A percentile compares a stretch with the other conserved stretches of the same genome.
phyloP scores from a whole-genome alignment of 2,329 filamentous ascomycete genomes.

The Aspergillus sp. region DNA sequence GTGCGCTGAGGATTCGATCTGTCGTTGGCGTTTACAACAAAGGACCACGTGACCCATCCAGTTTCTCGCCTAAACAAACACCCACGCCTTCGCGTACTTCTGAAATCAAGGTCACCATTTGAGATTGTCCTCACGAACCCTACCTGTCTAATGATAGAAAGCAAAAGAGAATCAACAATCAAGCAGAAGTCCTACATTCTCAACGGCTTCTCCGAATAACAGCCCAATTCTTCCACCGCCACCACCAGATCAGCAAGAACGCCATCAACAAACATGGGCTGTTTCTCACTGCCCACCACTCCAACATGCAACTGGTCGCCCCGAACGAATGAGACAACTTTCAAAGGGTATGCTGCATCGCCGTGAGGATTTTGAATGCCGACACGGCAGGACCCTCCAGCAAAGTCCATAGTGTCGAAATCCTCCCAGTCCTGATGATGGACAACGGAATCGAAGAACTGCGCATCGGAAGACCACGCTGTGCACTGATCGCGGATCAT shows the following conservation, averaged over 20 bases:
- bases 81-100: too few relatives aligned
- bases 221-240: constrained; percentile 40
- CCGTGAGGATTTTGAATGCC: constrained; percentile 61
- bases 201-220: not conserved
- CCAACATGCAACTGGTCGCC: constrained; percentile 61
- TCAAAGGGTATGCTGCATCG: constrained; percentile 40
- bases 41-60: too few relatives aligned
- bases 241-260: constrained; percentile 52
- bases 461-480: constrained; percentile 39
- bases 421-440: constrained; percentile 60
- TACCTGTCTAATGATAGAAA: too few relatives aligned
- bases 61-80: too few relatives aligned
- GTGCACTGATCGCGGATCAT: constrained; percentile 51
- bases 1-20: too few relatives aligned
- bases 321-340: constrained; percentile 45
- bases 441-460: constrained; percentile 57
- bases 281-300: constrained; percentile 53
- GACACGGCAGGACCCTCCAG: constrained; percentile 40
- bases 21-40: too few relatives aligned
- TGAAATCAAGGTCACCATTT: too few relatives aligned
- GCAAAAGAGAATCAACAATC: too few relatives aligned
- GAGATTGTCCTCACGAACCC: too few relatives aligned
- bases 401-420: constrained; percentile 52
- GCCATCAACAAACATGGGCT: constrained; percentile 50
- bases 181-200: too few relatives aligned